Base-by-base conservation (phyloP, 2,329 filamentous ascomycete species). In the Pyrenophora graminea region DNA sequence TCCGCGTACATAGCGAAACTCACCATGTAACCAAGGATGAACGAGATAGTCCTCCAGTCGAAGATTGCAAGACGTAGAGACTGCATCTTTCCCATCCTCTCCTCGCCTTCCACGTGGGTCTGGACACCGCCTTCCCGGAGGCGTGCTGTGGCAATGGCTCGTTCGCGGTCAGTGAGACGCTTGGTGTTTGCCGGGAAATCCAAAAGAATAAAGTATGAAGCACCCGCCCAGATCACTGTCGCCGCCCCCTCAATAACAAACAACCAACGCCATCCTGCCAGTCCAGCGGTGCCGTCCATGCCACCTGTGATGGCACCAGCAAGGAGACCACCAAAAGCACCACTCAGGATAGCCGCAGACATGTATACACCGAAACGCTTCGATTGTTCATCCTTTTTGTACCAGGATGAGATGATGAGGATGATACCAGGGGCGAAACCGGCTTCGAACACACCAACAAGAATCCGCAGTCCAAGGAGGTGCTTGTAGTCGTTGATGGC, bases 331-430 rank as follows among this genome's bases (percentile, higher is more conserved):
- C 49, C 49, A 39, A 83, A 83, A 2, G 80, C 81, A n/a, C 80
- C 80, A 0, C 75, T 81, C 2, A 82, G 72, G 2, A 84, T 79
- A 0, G 81, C 81, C 1, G 80, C 81, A n/a, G 82, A 80, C 53
- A 84, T 81, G 58, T 83, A 85, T 1, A 85, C 67, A 6, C 77
- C 80, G 38, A 83, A 82, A 2, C 83, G 77, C 43, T 82, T 82
- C 0, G 80, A 79, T 36, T 85, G 77, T 58, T 86, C 83, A 10
- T 78, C 77, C 41, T 77, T 80, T 53, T 81, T 52, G 49, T 52
- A 52, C 49, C 49, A 52, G 3, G 76, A 82, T 0, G 80, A 82
- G 6, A 85, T 74, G 18, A 82, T 76, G 39, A 80, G 77, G 39
- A 82, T 70, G 37, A 83, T 77, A 21, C 82, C 82, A 0, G 82